phyloP scores from a whole-genome alignment of 768 basidiomycete genomes.

The Lactarius evosmus region DNA sequence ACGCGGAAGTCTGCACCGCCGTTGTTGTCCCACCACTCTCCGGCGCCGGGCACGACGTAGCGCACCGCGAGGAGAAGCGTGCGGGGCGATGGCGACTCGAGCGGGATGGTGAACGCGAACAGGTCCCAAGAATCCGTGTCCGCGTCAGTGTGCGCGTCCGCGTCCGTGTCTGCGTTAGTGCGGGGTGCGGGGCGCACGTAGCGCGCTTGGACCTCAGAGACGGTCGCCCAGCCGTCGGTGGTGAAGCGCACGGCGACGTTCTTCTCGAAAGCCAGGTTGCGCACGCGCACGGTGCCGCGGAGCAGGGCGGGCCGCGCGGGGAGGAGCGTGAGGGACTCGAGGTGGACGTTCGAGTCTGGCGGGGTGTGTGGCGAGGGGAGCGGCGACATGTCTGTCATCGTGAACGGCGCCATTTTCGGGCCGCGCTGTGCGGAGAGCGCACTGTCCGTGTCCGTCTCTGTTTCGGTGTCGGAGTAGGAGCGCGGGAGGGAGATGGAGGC shows the following conservation, averaged over 20 bases:
- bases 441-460: slow-evolving; percentile 4
- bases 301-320: slow-evolving; percentile 28
- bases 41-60: neutral
- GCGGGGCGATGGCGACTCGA: neutral
- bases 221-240: slow-evolving; percentile 51
- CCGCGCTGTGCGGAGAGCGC: neutral
- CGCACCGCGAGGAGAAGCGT: slow-evolving; percentile 5
- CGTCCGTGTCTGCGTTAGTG: too few species aligned
- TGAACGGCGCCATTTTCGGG: neutral
- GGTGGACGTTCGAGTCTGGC: neutral
- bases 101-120: slow-evolving; percentile 16
- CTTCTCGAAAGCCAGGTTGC: slow-evolving; percentile 49
- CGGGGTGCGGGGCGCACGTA: neutral
- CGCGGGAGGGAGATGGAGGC: slow-evolving; percentile 1
- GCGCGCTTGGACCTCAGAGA: slow-evolving; percentile 39
- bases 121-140: slow-evolving; percentile 9
- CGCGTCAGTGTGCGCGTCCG: too few species aligned
- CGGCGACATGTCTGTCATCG: neutral
- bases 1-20: slow-evolving; percentile 6
- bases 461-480: slow-evolving; percentile 11
- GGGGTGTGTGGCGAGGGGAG: slow-evolving; percentile 9
- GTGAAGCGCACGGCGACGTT: slow-evolving; percentile 48
- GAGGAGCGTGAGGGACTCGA: slow-evolving; percentile 11
- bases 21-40: slow-evolving; percentile 26
- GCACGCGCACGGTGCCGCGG: slow-evolving; percentile 42